These are phyloP conservation scores for Seminavis robusta DNA, from an alignment of 108 stramenopile genomes.

Conservation along the genomic window DNA sequence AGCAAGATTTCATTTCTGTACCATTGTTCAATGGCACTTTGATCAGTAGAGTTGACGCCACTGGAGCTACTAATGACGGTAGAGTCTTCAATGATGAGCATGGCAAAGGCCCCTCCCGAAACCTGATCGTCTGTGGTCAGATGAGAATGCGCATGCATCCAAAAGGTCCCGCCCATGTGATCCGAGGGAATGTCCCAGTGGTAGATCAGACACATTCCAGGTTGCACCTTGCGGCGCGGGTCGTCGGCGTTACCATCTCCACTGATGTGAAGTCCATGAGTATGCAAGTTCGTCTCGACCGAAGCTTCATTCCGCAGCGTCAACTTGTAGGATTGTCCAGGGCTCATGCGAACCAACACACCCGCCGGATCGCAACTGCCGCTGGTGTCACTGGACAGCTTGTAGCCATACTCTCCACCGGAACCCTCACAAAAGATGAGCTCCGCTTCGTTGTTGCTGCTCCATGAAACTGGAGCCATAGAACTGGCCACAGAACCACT, in stretches of 20 bases:
- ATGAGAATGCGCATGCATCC: constrained; percentile 40
- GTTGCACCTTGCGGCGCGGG: constrained; percentile 14
- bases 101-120: constrained; percentile 36
- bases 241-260: constrained; percentile 23
- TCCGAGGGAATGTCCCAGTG: constrained; percentile 8
- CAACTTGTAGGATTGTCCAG: too few species aligned
- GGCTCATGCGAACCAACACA: too few species aligned
- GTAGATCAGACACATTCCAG: constrained; percentile 30
- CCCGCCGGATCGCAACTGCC: too few species aligned
- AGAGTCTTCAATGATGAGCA: constrained; percentile 34
- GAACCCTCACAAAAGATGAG: too few species aligned
- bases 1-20: neutral
- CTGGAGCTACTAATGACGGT: too few species aligned
- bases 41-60: neutral
- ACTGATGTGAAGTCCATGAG: constrained; percentile 18
- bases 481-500: too few species aligned
- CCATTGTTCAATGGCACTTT: neutral
- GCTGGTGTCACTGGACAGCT: too few species aligned
- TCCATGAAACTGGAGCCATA: too few species aligned
- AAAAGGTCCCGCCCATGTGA: constrained; percentile 34
- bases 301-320: too few species aligned
- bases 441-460: too few species aligned
- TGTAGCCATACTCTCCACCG: too few species aligned
- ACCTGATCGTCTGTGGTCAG: constrained; percentile 9
- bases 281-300: constrained; percentile 25